A percentile compares a stretch with the other conserved stretches of the same genome.
These are phyloP conservation scores for Rosa lucieae DNA, from an alignment of 306 rosid species.

Conservation along the genomic window DNA sequence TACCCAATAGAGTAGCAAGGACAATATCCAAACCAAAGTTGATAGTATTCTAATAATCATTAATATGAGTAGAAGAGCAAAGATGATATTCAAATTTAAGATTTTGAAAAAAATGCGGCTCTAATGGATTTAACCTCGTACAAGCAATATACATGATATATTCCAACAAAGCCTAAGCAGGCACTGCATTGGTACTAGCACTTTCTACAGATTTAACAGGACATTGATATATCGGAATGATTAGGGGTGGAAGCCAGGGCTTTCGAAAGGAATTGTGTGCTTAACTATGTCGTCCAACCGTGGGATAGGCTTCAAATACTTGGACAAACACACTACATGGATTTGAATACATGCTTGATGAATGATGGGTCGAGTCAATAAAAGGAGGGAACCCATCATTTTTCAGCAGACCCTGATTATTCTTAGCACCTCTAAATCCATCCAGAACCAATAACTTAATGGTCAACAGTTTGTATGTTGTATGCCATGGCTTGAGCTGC, in stretches of 20 bases:
- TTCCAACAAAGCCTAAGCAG: slow-evolving; percentile 41
- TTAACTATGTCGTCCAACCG: slow-evolving; percentile 53
- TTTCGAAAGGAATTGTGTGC: slow-evolving; percentile 62
- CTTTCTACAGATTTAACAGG: slow-evolving; percentile 44
- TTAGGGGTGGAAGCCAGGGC: slow-evolving; percentile 67
- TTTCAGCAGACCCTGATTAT: slow-evolving; percentile 62
- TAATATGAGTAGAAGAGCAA: slow-evolving; percentile 28
- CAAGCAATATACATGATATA: slow-evolving; percentile 23
- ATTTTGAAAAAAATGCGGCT: slow-evolving; percentile 28
- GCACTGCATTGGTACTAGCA: slow-evolving; percentile 37
- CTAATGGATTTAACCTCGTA: slow-evolving; percentile 30
- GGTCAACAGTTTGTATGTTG: slow-evolving; percentile 60
- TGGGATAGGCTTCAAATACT: slow-evolving; percentile 60
- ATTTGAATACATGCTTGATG: slow-evolving; percentile 49
- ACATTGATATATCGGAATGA: slow-evolving; percentile 44
- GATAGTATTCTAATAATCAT: slow-evolving; percentile 29
- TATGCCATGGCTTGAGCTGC: slow-evolving; percentile 57
- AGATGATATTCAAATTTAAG: slow-evolving; percentile 35
- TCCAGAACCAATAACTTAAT: slow-evolving; percentile 49
- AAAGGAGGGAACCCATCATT: slow-evolving; percentile 66
- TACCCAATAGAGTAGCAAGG: neutral
- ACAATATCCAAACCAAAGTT: slow-evolving; percentile 35
- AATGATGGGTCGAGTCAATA: slow-evolving; percentile 43
- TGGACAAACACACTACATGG: slow-evolving; percentile 44
- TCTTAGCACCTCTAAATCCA: slow-evolving; percentile 59